Base-by-base conservation (phyloP, 73 alveolate species). In the Tetrahymena thermophila region DNA sequence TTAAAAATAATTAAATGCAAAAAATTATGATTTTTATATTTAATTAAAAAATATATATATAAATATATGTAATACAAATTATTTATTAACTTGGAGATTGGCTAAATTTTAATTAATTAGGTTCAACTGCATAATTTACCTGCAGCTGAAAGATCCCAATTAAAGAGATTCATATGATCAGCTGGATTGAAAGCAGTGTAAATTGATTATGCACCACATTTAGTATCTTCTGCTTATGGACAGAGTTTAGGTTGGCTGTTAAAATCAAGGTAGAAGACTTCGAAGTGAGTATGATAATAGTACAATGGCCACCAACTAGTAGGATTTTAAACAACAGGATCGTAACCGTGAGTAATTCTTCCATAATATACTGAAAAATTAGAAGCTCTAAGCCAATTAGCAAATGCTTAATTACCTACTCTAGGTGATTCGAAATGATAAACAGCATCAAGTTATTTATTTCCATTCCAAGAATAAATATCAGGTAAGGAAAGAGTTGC, bases 241-340 rank as follows among this genome's bases (percentile, higher is more conserved):
- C 85, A 58, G 37, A 58, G 85, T 21, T 58, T 58, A 17, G 35
- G 13, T 5, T 23, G 35, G 3, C 3, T 31, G 37, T 21, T 58
- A 31, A 58, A 58, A n/a, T 31, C 15, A 21, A 58, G n/a, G n/a
- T 58, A 58, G 35, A 58, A 58, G 2, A 58, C 85, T 58, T 58
- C 85, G n/a, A 58, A 58, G 15, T 58, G 34, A 17, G 85, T 58
- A 31, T 58, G 85, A 31, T 58, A 58, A 31, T 58, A 58, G n/a
- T 17, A n/a, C 37, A 58, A 58, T 4, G 85, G 85, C 34, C 14
- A 58, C 85, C 85, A 23, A n/a, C 37, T 58, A 17, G 34, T 58
- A 58, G 96, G 96, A 0, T 84, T 31, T 84, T 95, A 94, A 43
- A 94, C 95, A 16, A 95, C 96, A 17, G 96, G 96, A 95, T 95